Evolutionary conservation across 768 basidiomycete genomes (phyloP).

Genomic region (Calocybe gangraenosa): DNA sequence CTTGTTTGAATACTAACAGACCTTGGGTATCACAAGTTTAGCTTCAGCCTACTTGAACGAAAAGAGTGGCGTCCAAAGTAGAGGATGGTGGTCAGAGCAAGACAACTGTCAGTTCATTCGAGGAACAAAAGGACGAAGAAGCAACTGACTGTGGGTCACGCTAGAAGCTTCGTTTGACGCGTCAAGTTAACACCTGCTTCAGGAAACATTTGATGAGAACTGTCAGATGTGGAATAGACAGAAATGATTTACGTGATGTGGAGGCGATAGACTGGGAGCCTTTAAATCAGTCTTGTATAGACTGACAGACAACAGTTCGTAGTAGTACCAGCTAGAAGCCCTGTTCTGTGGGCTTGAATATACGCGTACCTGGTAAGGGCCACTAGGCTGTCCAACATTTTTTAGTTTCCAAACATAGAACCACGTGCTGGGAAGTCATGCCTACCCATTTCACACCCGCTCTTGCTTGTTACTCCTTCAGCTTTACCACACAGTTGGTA

Average conservation of each 20-base stretch:
- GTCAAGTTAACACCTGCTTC: conserved; percentile 10
- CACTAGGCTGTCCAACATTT: no score
- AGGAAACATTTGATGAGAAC: conserved; percentile 17
- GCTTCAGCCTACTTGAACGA: conserved; percentile 20
- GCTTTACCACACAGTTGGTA: no score
- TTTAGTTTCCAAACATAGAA: background rate
- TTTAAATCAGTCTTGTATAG: background rate
- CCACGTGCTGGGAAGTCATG: background rate
- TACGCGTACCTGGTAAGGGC: no score
- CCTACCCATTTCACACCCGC: no score
- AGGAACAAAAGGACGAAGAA: background rate
- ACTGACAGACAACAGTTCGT: background rate
- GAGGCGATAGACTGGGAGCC: background rate
- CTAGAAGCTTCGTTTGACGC: conserved; percentile 6
- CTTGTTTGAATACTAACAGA: background rate
- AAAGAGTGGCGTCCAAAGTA: conserved; percentile 28
- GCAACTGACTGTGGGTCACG: background rate
- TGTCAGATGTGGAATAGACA: conserved; percentile 12
- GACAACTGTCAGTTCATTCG: background rate
- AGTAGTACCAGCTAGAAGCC: no score
- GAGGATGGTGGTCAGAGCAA: background rate
- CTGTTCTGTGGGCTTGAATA: no score
- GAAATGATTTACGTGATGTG: conserved; percentile 10
- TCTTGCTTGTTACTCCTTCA: no score
- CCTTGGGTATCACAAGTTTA: background rate